Evolutionary conservation across 495 filamentous ascomycete genomes (phyloP).

Genomic region (Aspergillus nanangensis): DNA sequence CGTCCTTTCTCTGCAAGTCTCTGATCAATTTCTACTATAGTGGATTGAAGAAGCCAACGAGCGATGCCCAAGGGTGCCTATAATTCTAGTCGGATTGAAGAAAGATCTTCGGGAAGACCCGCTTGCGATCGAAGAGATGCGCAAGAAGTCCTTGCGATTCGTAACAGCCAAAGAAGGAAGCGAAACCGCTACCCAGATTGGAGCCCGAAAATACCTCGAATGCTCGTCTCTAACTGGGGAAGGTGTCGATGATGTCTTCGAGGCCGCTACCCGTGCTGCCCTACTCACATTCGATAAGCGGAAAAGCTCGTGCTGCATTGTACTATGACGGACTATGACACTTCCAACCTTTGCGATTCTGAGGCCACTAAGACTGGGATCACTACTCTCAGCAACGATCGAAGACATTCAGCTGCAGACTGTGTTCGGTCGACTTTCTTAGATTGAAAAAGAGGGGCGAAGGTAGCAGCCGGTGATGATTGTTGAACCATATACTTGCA

Average conservation of each 20-base stretch:
- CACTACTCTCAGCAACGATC: too few species aligned
- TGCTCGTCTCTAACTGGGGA: constrained; percentile 97
- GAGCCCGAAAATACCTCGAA: constrained; percentile 93
- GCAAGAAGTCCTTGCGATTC: constrained; percentile 86
- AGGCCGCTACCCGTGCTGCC: constrained; percentile 94
- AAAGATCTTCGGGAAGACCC: constrained; percentile 97
- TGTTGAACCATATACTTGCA: constrained; percentile 34
- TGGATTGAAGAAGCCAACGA: constrained; percentile 98
- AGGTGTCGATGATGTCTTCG: constrained; percentile 98
- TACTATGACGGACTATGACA: constrained; percentile 60
- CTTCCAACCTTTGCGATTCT: neutral
- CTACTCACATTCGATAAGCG: constrained; percentile 87
- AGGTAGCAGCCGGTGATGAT: constrained; percentile 9
- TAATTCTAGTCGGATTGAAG: constrained; percentile 95
- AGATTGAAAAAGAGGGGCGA: constrained; percentile 6
- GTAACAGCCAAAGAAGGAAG: constrained; percentile 75
- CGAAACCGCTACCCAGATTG: constrained; percentile 75
- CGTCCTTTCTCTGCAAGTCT: too few species aligned
- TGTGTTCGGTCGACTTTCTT: constrained; percentile 19
- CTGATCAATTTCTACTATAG: too few species aligned
- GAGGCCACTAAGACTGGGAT: too few species aligned
- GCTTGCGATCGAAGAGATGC: constrained; percentile 92
- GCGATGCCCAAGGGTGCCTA: constrained; percentile 86
- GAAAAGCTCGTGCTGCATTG: constrained; percentile 79
- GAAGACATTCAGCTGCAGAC: constrained; percentile 1